A percentile compares a stretch with the other conserved stretches of the same genome.
These are phyloP conservation scores for Beauveria rudraprayagi DNA, from an alignment of 2,329 filamentous ascomycete species.

Conservation along the genomic window DNA sequence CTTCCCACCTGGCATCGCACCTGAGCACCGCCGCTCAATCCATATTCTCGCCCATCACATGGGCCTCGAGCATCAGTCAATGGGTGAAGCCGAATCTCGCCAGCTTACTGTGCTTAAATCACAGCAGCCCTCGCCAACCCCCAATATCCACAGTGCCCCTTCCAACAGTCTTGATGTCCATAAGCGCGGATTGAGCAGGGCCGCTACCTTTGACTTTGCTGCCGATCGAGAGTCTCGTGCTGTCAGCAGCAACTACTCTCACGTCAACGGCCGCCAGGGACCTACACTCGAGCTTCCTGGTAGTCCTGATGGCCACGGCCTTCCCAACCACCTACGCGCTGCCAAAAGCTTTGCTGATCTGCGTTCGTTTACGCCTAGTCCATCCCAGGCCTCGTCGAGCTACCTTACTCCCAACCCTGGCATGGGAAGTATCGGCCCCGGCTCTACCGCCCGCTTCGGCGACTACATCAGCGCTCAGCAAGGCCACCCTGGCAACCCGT, in stretches of 20 bases:
- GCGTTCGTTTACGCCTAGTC: constrained; percentile 89
- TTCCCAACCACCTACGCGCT: constrained; percentile 74
- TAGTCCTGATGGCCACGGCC: constrained; percentile 55
- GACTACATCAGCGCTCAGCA: constrained; percentile 37
- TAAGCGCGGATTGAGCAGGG: constrained; percentile 78
- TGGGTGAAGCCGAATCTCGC: constrained; percentile 77
- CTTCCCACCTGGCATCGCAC: constrained; percentile 73
- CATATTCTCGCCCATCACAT: constrained; percentile 95
- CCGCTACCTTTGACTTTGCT: constrained; percentile 95
- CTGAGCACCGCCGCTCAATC: constrained; percentile 78
- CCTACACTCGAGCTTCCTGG: constrained; percentile 85
- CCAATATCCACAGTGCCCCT: constrained; percentile 47
- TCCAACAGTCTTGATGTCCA: constrained; percentile 67
- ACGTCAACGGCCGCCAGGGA: constrained; percentile 69
- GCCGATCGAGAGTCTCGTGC: constrained; percentile 62
- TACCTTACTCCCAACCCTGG: constrained; percentile 44
- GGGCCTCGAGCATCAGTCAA: constrained; percentile 83
- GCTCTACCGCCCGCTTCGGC: constrained; percentile 33
- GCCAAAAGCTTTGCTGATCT: constrained; percentile 97
- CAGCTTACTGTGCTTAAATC: constrained; percentile 85
- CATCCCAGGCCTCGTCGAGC: constrained; percentile 75
- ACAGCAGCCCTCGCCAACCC: constrained; percentile 42
- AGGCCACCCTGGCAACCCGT: constrained; percentile 26
- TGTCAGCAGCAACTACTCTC: constrained; percentile 59
- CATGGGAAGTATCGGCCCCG: constrained; percentile 46